Evolutionary conservation across 306 rosid genomes (phyloP), one percentile per base, ranked within the genome.

Genomic region (Medicago lupulina): DNA sequence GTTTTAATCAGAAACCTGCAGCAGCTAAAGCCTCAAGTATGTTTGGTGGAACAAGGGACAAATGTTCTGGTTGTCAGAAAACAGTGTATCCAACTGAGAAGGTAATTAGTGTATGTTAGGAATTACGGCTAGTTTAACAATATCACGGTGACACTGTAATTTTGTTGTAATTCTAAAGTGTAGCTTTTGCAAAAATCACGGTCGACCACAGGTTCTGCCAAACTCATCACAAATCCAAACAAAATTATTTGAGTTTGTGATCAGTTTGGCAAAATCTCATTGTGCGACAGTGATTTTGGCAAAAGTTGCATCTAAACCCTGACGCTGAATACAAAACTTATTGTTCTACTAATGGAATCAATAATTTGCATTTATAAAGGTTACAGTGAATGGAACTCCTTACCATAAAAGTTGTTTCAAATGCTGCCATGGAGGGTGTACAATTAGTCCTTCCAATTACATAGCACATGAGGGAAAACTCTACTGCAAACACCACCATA

Each of bases 11-110:
- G 99, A 95, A 87, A 92, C 91, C 97, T 62, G 79, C 85, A 34
- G 92, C 76, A 25, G 84, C 84, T 49, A 92, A 92, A 80, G 96
- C 72, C 12, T 86, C 97, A 9, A 75, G 93, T 43, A 86, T 84
- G 97, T 95, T 95, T 75, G 97, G 91, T 53, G 99, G 99, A 88
- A 95, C 99, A 47, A 90, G 97, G 74, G 99, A 95, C 17, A 95
- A 88, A 85, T 95, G 99, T 77, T 82, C 93, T 67, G 99, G 99
- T 71, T 95, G 99, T 85, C 89, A 90, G 82, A 90, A 83, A 50
- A 95, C 99, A 0, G 99, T 87, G 49, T 95, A 92, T 83, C 99
- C 99, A 15, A 95, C 97, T 21, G 99, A 95, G 82, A 95, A 90
- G 98, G 98, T 94, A 76, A 75, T 49, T 58, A 11, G n/a, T 58